A percentile compares a stretch with the other conserved stretches of the same genome.
These are phyloP conservation scores for Halteria grandinella DNA, from an alignment of 73 alveolate species.

Conservation along the genomic window DNA sequence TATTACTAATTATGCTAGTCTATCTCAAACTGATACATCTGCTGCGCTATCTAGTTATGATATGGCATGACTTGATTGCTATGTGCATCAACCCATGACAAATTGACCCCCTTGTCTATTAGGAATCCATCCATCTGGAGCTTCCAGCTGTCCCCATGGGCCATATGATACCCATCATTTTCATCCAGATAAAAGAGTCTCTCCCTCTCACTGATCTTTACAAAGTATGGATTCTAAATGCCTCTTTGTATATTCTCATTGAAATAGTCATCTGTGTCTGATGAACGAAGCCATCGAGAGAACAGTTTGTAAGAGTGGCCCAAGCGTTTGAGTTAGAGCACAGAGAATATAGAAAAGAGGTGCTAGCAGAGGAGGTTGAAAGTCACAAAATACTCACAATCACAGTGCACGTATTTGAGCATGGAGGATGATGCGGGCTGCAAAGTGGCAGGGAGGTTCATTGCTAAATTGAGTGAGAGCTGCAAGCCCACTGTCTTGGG, in stretches of 20 bases:
- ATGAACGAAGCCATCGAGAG: conserved; percentile 19
- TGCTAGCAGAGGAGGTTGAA: conserved; percentile 34
- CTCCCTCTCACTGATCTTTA: conserved; percentile 33
- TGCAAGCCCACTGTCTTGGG: background rate
- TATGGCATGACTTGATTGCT: no score
- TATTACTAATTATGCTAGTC: no score
- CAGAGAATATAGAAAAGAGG: conserved; percentile 30
- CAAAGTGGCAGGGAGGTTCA: background rate
- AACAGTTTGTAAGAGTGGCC: conserved; percentile 10
- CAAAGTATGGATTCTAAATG: conserved; percentile 12
- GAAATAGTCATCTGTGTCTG: conserved; percentile 6
- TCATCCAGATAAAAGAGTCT: conserved; percentile 11
- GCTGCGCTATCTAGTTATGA: no score
- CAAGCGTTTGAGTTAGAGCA: conserved; percentile 16
- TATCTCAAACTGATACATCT: no score
- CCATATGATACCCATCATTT: background rate
- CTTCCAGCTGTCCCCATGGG: background rate
- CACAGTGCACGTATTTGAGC: no score
- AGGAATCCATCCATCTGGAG: conserved; percentile 18
- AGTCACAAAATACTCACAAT: conserved; percentile 24
- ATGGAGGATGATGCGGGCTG: background rate
- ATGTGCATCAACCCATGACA: no score
- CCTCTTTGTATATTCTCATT: conserved; percentile 20
- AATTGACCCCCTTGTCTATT: no score
- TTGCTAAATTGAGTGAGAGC: background rate